A percentile compares a stretch with the other conserved stretches of the same genome.
Conservation (phyloP, 805 yeast genomes). For the Blastobotrys parvus region DNA sequence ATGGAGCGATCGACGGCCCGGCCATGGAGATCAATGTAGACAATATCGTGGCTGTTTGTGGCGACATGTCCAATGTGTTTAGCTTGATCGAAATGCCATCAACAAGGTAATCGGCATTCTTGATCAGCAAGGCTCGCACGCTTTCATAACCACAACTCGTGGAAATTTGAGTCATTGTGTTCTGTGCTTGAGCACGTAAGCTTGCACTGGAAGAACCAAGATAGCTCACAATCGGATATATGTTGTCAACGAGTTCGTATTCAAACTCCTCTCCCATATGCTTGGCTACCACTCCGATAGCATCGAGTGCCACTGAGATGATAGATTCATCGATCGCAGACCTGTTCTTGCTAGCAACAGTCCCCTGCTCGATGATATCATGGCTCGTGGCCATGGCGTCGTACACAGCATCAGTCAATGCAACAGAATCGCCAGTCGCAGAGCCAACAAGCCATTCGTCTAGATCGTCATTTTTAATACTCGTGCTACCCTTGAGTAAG, state of each 20-base stretch:
- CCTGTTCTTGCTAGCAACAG: no score
- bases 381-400: neutral
- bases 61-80: conserved; percentile 62
- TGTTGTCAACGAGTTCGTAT: conserved; percentile 55
- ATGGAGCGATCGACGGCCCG: conserved; percentile 56
- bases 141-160: conserved; percentile 42
- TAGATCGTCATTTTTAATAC: neutral
- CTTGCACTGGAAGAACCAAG: conserved; percentile 48
- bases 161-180: conserved; percentile 45
- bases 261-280: conserved; percentile 33
- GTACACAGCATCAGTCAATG: neutral
- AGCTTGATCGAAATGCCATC: conserved; percentile 69
- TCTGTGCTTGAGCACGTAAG: conserved; percentile 44
- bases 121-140: conserved; percentile 44
- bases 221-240: conserved; percentile 66
- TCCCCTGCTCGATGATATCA: neutral
- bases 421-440: neutral
- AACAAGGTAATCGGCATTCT: conserved; percentile 71
- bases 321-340: conserved; percentile 3
- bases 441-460: conserved; percentile 5
- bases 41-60: conserved; percentile 63
- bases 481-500: neutral
- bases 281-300: conserved; percentile 14
- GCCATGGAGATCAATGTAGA: conserved; percentile 62
- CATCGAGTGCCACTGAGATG: conserved; percentile 16